Conservation (phyloP, 441 rosid genomes). For the Populus hybrid region DNA sequence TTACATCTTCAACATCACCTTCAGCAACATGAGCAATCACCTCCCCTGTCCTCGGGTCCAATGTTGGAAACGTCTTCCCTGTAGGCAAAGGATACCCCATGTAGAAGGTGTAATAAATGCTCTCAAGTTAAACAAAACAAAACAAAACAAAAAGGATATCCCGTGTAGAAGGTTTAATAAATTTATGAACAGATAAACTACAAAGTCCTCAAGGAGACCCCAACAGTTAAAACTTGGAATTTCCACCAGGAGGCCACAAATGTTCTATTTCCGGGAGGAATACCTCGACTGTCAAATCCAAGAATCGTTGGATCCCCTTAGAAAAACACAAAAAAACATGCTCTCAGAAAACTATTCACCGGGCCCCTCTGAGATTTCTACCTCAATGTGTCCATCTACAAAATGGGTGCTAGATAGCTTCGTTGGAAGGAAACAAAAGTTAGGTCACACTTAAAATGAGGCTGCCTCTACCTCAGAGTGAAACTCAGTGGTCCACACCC, state of each 20-base stretch:
- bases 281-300: not conserved
- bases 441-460: not conserved
- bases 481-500: not conserved
- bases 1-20: conserved; percentile 64
- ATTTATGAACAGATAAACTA: not conserved
- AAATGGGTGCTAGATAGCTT: not conserved
- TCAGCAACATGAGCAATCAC: conserved; percentile 69
- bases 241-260: not conserved
- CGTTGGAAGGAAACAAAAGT: not conserved
- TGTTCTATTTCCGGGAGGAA: not conserved
- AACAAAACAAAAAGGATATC: not conserved
- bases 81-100: not conserved
- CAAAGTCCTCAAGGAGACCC: not conserved
- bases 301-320: not conserved
- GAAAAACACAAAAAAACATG: not conserved
- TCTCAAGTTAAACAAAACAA: not conserved
- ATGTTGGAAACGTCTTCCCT: conserved; percentile 65
- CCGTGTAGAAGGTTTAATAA: not conserved
- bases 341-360: not conserved
- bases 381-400: not conserved
- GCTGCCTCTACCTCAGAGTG: not conserved
- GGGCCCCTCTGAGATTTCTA: not conserved
- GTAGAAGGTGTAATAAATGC: not conserved
- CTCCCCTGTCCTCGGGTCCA: conserved; percentile 66
- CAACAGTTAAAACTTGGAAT: not conserved